Evolutionary conservation across 345 rosid species (phyloP).

Genomic region (Nephelium lappaceum): DNA sequence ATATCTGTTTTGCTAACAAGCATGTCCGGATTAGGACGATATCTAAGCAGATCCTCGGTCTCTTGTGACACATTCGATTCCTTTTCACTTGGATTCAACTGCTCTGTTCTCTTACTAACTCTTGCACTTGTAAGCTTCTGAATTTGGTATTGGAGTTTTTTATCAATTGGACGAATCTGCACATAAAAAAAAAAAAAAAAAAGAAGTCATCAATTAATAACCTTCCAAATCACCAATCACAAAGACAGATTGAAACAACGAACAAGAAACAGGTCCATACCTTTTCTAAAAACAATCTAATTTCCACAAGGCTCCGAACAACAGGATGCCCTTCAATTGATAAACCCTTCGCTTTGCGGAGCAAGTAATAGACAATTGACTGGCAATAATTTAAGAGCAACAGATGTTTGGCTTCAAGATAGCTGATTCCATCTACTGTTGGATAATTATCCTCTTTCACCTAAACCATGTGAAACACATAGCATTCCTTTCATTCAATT

Average conservation of each 20-base stretch:
- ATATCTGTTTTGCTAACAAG: conserved; percentile 53
- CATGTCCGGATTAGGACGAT: conserved; percentile 84
- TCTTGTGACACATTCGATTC: conserved; percentile 38
- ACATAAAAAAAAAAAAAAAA: background rate
- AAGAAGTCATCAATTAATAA: background rate
- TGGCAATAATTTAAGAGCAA: conserved; percentile 85
- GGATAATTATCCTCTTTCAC: conserved; percentile 71
- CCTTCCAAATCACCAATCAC: background rate
- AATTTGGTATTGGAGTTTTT: conserved; percentile 86
- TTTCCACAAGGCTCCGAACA: conserved; percentile 83
- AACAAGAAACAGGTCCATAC: conserved; percentile 34
- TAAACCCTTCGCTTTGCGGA: conserved; percentile 80
- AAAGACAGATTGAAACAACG: background rate
- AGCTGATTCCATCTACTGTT: conserved; percentile 85
- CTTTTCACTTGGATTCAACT: conserved; percentile 37
- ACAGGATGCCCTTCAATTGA: conserved; percentile 81
- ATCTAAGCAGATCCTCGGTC: conserved; percentile 67
- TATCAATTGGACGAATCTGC: conserved; percentile 91
- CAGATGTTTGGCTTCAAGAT: conserved; percentile 85
- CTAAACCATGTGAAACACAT: conserved; percentile 28
- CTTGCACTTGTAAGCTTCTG: conserved; percentile 73
- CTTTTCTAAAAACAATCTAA: conserved; percentile 86
- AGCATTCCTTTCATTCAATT: background rate
- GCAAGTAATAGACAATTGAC: conserved; percentile 73
- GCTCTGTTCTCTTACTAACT: conserved; percentile 38